Evolutionary conservation across 164 flowering plant species (phyloP), one percentile per base, ranked within the genome.

Genomic region (Protea cynaroides): DNA sequence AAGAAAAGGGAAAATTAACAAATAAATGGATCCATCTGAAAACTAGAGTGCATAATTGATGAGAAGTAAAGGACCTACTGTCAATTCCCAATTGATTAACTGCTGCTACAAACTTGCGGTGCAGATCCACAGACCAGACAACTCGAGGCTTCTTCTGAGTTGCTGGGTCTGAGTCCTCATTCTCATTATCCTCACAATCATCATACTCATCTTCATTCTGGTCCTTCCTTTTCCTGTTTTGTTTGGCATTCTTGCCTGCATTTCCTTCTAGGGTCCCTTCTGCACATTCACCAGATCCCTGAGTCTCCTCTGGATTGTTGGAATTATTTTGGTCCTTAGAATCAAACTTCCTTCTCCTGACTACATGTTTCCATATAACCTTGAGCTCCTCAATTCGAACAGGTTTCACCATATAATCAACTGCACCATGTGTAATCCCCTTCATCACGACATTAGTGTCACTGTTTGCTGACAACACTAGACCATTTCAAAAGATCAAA

Each of bases 311-410:
- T 23, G 18, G 38, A 53, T 67, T 74, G 22, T 76, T 72, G 50
- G 66, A 68, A 65, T 59, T 65, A 24, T 58, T 77, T 17, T 59
- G 65, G 59, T 78, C 83, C 72, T 73, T 83, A 4, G 80, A 18
- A 49, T 82, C 81, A 55, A 59, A 17, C 71, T 81, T 88, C 75
- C 77, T 86, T 74, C 67, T 87, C 71, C 97, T 76, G 29, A 94
- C 61, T 8, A 94, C 96, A 76, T 94, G 98, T 70, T 94, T 97
- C 98, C 98, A 94, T 61, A 94, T 87, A 72, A 89, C 90, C 75
- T 78, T 79, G 57, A 94, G 83, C 81, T 89, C 96, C 75, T 94
- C 95, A 25, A 84, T 63, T 53, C 98, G 74, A 50, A 91, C 87
- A 13, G 98, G 98, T 70, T 94, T 94, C 61, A 90, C 55, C 74